Evolutionary conservation across 345 rosid genomes (phyloP).

Genomic region (Populus davidiana): DNA sequence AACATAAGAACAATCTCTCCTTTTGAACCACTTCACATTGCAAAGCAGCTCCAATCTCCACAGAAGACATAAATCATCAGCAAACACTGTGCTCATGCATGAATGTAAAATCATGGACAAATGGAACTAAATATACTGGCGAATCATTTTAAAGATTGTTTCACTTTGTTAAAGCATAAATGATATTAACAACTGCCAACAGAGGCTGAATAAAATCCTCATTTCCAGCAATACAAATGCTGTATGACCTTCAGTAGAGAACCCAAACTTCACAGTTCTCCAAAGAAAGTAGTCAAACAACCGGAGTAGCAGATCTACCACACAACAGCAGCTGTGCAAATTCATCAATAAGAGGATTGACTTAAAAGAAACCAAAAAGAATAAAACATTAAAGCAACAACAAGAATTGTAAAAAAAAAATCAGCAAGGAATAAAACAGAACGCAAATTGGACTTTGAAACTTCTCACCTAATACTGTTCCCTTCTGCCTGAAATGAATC

Average conservation of each 20-base stretch:
- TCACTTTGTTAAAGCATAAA: not conserved
- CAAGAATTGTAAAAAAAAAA: not conserved
- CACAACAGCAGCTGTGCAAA: not conserved
- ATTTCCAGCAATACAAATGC: not conserved
- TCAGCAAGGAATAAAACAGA: conserved; percentile 9
- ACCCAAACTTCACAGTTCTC: conserved; percentile 5
- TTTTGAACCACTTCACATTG: not conserved
- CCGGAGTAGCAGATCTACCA: not conserved
- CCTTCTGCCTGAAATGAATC: conserved; percentile 61
- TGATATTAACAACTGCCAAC: not conserved
- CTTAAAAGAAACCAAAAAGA: conserved; percentile 4
- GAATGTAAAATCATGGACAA: not conserved
- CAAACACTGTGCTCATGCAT: not conserved
- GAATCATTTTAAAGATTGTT: not conserved
- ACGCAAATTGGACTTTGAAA: not conserved
- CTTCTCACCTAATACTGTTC: conserved; percentile 44
- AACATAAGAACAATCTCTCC: not conserved
- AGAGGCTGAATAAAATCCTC: not conserved
- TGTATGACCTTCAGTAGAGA: not conserved
- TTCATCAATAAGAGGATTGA: not conserved
- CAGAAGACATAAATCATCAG: not conserved
- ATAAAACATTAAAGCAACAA: conserved; percentile 6
- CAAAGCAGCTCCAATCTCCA: not conserved
- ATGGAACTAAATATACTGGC: not conserved
- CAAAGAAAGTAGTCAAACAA: not conserved